These are phyloP conservation scores for Thuidium tamariscinum DNA, from an alignment of 225 moss, liverwort and hornwort species.

Conservation along the genomic window DNA sequence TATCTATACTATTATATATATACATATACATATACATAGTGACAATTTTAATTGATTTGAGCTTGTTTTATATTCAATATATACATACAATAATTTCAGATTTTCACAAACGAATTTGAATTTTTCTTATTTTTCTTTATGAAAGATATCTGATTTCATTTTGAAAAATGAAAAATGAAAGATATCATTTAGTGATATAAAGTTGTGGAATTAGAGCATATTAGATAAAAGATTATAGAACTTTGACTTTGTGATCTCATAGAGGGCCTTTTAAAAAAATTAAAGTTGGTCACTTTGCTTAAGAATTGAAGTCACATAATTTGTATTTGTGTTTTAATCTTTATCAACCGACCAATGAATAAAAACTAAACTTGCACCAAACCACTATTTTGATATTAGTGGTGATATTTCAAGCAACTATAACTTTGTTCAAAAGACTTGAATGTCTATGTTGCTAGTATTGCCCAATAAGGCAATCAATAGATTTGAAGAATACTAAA, in stretches of 20 bases:
- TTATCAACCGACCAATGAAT: neutral
- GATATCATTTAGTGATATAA: neutral
- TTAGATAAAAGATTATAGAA: neutral
- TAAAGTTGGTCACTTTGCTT: neutral
- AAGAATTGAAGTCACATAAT: neutral
- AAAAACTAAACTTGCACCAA: neutral
- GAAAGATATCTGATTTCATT: neutral
- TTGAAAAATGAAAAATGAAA: neutral
- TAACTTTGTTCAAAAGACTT: neutral
- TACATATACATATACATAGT: neutral
- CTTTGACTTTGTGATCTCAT: neutral
- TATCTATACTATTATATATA: neutral
- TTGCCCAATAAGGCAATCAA: fast-evolving
- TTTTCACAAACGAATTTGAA: neutral
- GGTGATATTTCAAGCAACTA: neutral
- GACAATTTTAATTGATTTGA: neutral
- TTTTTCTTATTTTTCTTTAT: neutral
- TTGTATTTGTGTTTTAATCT: neutral
- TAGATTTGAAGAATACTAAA: neutral
- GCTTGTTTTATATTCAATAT: neutral
- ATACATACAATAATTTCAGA: neutral
- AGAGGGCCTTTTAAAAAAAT: fast-evolving
- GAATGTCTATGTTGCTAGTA: neutral
- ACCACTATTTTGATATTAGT: neutral
- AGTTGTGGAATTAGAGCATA: neutral